Percentiles rank a stretch among this genome's conserved stretches.
Conservation (phyloP, 169 alveolate genomes). For the Plasmodium yoelii region DNA sequence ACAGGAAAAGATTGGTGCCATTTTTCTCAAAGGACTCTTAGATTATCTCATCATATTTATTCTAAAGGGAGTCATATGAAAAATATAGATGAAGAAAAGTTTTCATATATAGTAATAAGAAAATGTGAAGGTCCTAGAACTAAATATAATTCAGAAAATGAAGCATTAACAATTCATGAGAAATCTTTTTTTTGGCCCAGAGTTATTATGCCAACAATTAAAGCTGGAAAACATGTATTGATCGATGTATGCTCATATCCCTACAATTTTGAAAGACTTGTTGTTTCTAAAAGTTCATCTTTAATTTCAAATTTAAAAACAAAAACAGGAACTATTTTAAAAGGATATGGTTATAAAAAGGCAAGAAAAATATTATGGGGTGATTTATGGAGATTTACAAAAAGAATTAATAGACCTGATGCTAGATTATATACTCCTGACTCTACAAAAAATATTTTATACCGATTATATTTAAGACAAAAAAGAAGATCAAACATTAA, state of each 20-base stretch:
- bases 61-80: conserved; percentile 85
- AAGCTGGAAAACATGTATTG: conserved; percentile 88
- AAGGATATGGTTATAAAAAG: conserved; percentile 72
- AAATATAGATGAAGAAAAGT: conserved; percentile 89
- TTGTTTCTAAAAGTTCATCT: conserved; percentile 86
- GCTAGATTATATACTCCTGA: conserved; percentile 88
- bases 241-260: conserved; percentile 90
- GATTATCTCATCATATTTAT: conserved; percentile 89
- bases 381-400: conserved; percentile 91
- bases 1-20: conserved; percentile 94
- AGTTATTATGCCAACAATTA: conserved; percentile 87
- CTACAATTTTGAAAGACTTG: conserved; percentile 83
- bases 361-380: conserved; percentile 92
- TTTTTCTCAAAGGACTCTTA: conserved; percentile 88
- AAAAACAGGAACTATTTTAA: conserved; percentile 30
- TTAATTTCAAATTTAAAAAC: conserved; percentile 83
- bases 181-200: conserved; percentile 93
- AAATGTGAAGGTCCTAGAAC: conserved; percentile 85
- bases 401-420: conserved; percentile 87
- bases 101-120: conserved; percentile 85
- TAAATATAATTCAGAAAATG: conserved; percentile 70
- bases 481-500: conserved; percentile 43
- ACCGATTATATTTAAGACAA: conserved; percentile 78
- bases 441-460: conserved; percentile 78
- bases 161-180: conserved; percentile 81